phyloP scores from a whole-genome alignment of 192 early-diverging fungal genomes.

The Fimicolochytrium jonesii region DNA sequence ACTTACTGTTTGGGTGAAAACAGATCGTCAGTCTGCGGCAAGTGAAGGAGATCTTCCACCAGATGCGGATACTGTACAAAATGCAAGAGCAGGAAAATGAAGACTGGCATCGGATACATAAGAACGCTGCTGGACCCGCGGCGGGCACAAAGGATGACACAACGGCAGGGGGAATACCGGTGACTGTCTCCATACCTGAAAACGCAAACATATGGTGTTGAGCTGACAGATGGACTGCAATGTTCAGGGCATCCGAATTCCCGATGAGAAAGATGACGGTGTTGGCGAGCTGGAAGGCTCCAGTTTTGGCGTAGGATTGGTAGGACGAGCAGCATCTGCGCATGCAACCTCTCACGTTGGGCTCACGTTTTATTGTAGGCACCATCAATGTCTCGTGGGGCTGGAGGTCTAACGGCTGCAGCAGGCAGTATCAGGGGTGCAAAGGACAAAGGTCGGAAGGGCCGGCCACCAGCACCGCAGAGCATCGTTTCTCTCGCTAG shows the following conservation, averaged over 20 bases:
- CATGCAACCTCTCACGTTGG: no score
- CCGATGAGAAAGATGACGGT: conserved; percentile 46
- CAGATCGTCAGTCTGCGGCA: conserved; percentile 55
- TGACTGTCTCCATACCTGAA: no score
- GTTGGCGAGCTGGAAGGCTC: conserved; percentile 56
- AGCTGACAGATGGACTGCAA: no score
- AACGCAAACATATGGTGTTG: no score
- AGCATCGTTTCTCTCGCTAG: not conserved
- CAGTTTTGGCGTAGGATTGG: conserved; percentile 58
- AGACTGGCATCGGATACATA: conserved; percentile 34
- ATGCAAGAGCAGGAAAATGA: conserved; percentile 42
- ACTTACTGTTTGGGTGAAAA: no score
- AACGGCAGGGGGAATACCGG: not conserved
- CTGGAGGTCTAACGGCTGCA: conserved; percentile 19
- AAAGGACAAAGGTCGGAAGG: conserved; percentile 29
- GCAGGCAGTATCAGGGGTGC: not conserved
- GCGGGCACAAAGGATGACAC: conserved; percentile 11
- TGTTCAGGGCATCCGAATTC: not conserved
- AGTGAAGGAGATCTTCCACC: conserved; percentile 45
- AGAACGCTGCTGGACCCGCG: not conserved
- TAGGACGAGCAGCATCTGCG: conserved; percentile 20
- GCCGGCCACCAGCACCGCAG: not conserved
- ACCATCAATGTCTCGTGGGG: not conserved
- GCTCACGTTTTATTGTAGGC: no score
- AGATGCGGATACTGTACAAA: conserved; percentile 51